Evolutionary conservation across 139 green algal species (phyloP).

Genomic region (Chlorella sp.): DNA sequence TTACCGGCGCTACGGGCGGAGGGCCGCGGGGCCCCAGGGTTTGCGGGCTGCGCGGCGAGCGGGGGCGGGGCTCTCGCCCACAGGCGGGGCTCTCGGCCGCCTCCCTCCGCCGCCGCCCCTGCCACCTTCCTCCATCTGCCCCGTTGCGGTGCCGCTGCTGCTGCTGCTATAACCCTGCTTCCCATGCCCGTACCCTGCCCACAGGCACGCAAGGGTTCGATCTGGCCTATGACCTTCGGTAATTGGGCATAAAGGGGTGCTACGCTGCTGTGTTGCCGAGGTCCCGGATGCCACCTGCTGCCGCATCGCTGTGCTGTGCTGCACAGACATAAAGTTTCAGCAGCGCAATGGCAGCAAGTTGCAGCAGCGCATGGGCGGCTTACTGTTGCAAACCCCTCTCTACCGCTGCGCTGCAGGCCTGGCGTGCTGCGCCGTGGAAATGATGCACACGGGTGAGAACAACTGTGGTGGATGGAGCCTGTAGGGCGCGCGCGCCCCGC

Average conservation of each 20-base stretch:
- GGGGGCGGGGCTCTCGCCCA: no score
- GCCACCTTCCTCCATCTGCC: not conserved
- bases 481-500: no score
- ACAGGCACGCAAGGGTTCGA: conserved; percentile 68
- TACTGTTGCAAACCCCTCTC: not conserved
- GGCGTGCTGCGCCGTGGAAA: conserved; percentile 97
- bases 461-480: no score
- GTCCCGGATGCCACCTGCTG: no score
- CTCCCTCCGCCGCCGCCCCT: not conserved
- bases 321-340: no score
- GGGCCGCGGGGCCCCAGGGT: not conserved
- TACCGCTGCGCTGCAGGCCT: conserved; percentile 44
- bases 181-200: not conserved
- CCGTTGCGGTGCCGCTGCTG: not conserved
- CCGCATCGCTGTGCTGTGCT: no score
- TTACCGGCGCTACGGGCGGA: no score
- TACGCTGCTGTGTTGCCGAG: no score
- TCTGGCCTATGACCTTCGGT: conserved; percentile 97
- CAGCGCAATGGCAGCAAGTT: not conserved
- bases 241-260: no score
- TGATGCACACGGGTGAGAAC: conserved; percentile 80
- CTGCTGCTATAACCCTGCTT: not conserved
- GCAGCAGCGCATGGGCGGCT: not conserved
- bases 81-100: no score
- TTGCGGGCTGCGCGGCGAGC: not conserved